Evolutionary conservation across 352 stramenopile species (phyloP), one percentile per base, ranked within the genome.

Genomic region (Phytophthora sp.): DNA sequence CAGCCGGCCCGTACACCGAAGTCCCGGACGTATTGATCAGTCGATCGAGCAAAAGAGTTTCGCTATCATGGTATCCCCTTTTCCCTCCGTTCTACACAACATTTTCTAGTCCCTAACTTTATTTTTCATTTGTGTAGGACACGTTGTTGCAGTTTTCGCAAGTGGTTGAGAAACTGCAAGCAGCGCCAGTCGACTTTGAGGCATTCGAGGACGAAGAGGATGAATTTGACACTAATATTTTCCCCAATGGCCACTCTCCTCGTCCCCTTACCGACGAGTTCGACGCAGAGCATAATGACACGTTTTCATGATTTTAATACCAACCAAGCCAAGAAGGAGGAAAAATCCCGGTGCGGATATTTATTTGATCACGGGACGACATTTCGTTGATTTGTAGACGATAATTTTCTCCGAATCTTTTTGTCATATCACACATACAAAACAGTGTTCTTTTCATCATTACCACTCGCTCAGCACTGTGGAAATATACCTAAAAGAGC

Each of bases 101-200:
- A n/a, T 35, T 7, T 21, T 31, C 24, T 21, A 5, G 3, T 9
- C 2, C 42, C 41, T 57, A 45, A 57, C 35, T 38, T 35, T 45
- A 15, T 2, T 33, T 41, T 36, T n/a, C 20, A 31, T 21, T 41
- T 33, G 63, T 41, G 6, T 29, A 90, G 82, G 80, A 89, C 44
- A 82, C 76, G 6, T 44, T 90, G 24, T 44, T 90, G 55, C 76
- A 86, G 47, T 89, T 88, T 36, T 90, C 82, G 1, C 57, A 77
- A 13, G 68, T 90, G 16, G 57, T 90, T 0, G 78, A 86, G 26
- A 81, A 68, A 26, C 46, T 90, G 12, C 77, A 88, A 36, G 78
- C 87, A 29, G 78, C 82, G 0, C 78, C 80, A 2, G 36, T 67
- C 7, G 65, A 77, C 8, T 90, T 77, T 63, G 82, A 90, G 24